Conservation (phyloP, 1,284 basidiomycete genomes). For the Naganishia sp. region DNA sequence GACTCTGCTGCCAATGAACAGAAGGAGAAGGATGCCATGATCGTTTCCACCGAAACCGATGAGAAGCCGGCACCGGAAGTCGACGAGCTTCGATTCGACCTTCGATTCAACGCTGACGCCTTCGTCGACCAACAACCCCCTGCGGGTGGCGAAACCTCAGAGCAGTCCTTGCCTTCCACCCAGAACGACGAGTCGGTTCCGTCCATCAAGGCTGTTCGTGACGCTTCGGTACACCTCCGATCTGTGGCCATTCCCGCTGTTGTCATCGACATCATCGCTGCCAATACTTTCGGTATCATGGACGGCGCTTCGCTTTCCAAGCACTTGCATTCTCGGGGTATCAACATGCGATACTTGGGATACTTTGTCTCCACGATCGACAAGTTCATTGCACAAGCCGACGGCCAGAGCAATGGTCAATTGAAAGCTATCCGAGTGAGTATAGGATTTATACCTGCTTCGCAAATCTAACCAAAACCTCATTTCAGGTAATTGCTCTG, state of each 20-base stretch:
- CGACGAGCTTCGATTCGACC: slow-evolving; percentile 53
- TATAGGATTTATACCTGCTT: slow-evolving; percentile 20
- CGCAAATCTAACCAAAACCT: not conserved
- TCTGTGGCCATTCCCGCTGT: slow-evolving; percentile 56
- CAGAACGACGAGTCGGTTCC: slow-evolving; percentile 57
- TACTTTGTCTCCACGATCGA: slow-evolving; percentile 54
- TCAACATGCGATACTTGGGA: slow-evolving; percentile 64
- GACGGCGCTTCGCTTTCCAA: slow-evolving; percentile 59
- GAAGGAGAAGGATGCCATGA: slow-evolving; percentile 34
- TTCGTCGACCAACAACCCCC: slow-evolving; percentile 56
- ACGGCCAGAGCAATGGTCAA: slow-evolving; percentile 44
- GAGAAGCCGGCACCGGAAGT: slow-evolving; percentile 38
- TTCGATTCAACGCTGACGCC: slow-evolving; percentile 62
- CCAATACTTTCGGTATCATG: slow-evolving; percentile 54
- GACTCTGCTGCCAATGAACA: slow-evolving; percentile 34
- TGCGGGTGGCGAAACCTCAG: slow-evolving; percentile 33
- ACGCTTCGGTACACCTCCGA: slow-evolving; percentile 58
- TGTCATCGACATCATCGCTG: slow-evolving; percentile 57
- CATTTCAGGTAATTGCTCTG: slow-evolving; percentile 49
- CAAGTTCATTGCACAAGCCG: slow-evolving; percentile 49
- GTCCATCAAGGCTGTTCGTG: slow-evolving; percentile 59
- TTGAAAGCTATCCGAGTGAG: slow-evolving; percentile 49
- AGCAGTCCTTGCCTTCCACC: slow-evolving; percentile 39
- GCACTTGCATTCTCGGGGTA: slow-evolving; percentile 59
- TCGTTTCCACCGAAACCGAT: slow-evolving; percentile 34